Percentiles rank a stretch among this genome's conserved stretches.
phyloP scores from a whole-genome alignment of 2,329 filamentous ascomycete genomes.

The Dactylonectria macrodidyma region DNA sequence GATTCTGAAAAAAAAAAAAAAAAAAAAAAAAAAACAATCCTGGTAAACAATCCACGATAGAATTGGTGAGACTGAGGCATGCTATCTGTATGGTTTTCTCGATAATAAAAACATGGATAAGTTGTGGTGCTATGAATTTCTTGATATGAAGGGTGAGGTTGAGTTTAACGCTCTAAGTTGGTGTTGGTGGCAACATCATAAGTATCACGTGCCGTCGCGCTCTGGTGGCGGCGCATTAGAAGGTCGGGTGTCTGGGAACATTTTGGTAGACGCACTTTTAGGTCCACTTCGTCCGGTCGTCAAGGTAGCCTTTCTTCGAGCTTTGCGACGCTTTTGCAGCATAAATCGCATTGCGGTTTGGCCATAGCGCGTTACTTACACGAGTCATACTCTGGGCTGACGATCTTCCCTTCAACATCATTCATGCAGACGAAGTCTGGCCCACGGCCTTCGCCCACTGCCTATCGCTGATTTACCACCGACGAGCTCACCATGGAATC shows the following conservation, averaged over 20 bases:
- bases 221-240: slow-evolving; percentile 2
- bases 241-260: slow-evolving; percentile 9
- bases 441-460: slow-evolving; percentile 1
- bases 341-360: slow-evolving; percentile 8
- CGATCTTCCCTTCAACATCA: background rate
- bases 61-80: too few species aligned
- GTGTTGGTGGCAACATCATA: background rate
- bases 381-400: background rate
- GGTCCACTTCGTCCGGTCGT: slow-evolving; percentile 2
- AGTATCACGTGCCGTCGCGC: slow-evolving; percentile 28
- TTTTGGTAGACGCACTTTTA: background rate
- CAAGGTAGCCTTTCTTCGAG: background rate
- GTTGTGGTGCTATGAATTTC: too few species aligned
- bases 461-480: slow-evolving; percentile 1
- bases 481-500: slow-evolving; percentile 49
- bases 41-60: too few species aligned
- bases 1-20: too few species aligned
- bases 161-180: background rate
- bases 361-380: background rate
- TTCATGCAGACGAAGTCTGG: background rate
- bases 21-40: too few species aligned
- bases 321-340: background rate
- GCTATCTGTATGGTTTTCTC: background rate
- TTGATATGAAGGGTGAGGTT: background rate
- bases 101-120: too few species aligned